Evolutionary conservation across 177 flowering plant species (phyloP).

Genomic region (Vitis hybrid): DNA sequence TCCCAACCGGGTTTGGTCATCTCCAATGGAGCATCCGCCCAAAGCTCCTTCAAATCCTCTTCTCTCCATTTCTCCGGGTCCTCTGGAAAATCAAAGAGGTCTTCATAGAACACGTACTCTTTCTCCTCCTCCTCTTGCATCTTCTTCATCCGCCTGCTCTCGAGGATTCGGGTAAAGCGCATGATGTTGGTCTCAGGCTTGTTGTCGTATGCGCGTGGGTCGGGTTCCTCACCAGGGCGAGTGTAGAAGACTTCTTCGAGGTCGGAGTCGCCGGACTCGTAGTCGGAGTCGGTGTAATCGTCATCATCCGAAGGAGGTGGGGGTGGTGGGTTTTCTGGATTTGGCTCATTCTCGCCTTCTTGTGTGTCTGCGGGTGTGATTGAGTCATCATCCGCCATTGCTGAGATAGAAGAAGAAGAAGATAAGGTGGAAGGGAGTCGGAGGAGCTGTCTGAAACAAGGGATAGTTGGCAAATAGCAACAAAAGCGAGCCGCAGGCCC

Average conservation of each 20-base stretch:
- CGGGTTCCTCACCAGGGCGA: constrained; percentile 15
- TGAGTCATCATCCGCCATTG: constrained; percentile 29
- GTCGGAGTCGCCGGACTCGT: constrained; percentile 12
- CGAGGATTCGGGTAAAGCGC: constrained; percentile 25
- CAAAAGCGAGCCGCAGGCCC: neutral
- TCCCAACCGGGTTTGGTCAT: constrained; percentile 81
- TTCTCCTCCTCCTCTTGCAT: constrained; percentile 39
- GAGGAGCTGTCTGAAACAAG: too few relatives aligned
- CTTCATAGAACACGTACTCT: constrained; percentile 26
- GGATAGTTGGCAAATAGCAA: neutral
- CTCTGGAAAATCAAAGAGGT: constrained; percentile 62
- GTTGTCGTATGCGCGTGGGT: constrained; percentile 28
- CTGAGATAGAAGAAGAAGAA: constrained; percentile 4
- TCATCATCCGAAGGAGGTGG: neutral
- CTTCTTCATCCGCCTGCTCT: constrained; percentile 26
- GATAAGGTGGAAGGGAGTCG: neutral
- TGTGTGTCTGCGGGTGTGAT: constrained; percentile 7
- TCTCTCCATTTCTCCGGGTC: constrained; percentile 89
- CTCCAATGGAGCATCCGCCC: constrained; percentile 71
- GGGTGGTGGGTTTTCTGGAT: constrained; percentile 2
- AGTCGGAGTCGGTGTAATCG: constrained; percentile 21
- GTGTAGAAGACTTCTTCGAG: constrained; percentile 12
- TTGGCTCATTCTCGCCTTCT: constrained; percentile 1
- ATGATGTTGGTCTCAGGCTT: constrained; percentile 40
- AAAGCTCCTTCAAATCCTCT: constrained; percentile 72